Percentiles rank a stretch among this genome's conserved stretches.
These are phyloP conservation scores for Mimosa bimucronata DNA, from an alignment of 306 rosid genomes.

Conservation along the genomic window DNA sequence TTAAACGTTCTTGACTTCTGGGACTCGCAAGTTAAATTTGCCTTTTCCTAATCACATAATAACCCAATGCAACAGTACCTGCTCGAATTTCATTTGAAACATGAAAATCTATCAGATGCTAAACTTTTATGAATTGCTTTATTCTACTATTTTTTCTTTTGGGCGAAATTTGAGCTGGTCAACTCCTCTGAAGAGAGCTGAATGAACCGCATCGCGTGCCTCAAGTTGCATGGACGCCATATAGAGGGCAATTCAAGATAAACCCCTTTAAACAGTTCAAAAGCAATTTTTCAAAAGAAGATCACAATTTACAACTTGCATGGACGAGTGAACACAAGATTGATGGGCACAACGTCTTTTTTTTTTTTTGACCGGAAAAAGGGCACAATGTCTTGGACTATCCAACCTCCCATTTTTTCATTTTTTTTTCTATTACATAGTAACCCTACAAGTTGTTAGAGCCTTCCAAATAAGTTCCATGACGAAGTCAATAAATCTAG, in stretches of 20 bases:
- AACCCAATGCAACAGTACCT: not conserved
- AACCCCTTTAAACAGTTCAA: not conserved
- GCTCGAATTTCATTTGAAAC: not conserved
- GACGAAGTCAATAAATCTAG: not conserved
- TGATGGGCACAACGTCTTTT: not conserved
- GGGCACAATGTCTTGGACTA: not conserved
- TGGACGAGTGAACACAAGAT: not conserved
- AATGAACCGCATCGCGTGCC: too few species aligned
- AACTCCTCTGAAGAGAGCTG: too few species aligned
- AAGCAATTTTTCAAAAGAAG: not conserved
- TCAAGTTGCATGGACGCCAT: too few species aligned
- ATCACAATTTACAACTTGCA: conserved; percentile 17
- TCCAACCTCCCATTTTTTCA: not conserved
- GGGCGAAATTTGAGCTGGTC: not conserved
- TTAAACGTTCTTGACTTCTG: too few species aligned
- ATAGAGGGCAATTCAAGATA: too few species aligned
- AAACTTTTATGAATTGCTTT: not conserved
- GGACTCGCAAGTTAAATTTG: not conserved
- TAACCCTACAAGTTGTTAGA: not conserved
- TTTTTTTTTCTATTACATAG: not conserved
- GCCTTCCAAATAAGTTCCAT: not conserved
- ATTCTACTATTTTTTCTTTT: not conserved
- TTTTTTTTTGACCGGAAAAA: too few species aligned
- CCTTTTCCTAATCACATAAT: not conserved
- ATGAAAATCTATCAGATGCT: not conserved